Conservation (phyloP, 2,329 filamentous ascomycete genomes). For the Huntiella savannae region DNA sequence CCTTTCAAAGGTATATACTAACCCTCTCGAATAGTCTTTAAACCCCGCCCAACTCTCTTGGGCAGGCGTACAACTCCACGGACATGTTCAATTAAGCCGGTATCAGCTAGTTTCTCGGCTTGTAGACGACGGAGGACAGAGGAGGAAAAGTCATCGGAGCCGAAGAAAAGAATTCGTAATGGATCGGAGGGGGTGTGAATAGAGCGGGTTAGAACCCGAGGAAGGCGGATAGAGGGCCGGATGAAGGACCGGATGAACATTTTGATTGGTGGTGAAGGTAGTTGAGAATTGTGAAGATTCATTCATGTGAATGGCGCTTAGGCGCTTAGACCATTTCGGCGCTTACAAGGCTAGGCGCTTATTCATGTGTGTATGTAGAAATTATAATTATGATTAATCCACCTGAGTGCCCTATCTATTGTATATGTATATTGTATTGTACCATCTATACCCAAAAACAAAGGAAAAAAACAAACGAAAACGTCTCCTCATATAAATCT, state of each 20-base stretch:
- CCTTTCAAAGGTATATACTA: neutral
- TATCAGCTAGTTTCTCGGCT: constrained; percentile 33
- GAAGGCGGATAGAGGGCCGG: constrained; percentile 41
- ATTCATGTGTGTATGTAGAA: no score
- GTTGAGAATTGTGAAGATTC: neutral
- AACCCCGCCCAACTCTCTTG: constrained; percentile 58
- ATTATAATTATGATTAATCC: no score
- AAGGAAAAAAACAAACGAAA: constrained; percentile 24
- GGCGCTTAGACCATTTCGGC: no score
- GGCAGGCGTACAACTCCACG: constrained; percentile 69
- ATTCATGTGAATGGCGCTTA: neutral
- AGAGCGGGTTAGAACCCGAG: no score
- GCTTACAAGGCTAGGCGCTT: no score
- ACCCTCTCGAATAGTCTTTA: constrained; percentile 46
- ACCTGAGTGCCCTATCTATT: no score
- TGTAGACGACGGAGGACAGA: constrained; percentile 53
- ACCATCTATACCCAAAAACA: no score
- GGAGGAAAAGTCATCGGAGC: constrained; percentile 80
- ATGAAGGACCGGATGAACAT: constrained; percentile 32
- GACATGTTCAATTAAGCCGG: constrained; percentile 48
- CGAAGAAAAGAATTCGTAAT: constrained; percentile 78
- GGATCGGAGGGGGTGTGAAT: constrained; percentile 27
- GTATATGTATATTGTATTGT: no score
- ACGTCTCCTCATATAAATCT: constrained; percentile 33
- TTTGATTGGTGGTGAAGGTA: neutral